These are phyloP conservation scores for Mucor saturninus DNA, from an alignment of 371 early-diverging fungal species.

Conservation along the genomic window DNA sequence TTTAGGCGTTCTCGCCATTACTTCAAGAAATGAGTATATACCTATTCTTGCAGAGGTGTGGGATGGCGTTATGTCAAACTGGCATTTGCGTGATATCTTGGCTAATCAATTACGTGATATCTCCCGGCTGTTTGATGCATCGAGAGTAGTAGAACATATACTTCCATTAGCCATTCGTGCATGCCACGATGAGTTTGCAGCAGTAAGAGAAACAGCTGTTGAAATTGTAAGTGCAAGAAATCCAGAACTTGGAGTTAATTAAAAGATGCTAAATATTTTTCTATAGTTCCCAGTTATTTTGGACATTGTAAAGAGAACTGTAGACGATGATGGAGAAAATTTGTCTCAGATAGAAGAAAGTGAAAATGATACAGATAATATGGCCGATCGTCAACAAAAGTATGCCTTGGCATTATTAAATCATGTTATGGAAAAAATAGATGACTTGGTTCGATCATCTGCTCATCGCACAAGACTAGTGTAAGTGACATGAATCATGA, in stretches of 20 bases:
- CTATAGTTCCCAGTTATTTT: constrained; percentile 35
- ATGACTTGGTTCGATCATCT: constrained; percentile 29
- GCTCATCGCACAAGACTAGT: constrained; percentile 35
- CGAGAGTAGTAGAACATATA: constrained; percentile 41
- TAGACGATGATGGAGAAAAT: constrained; percentile 28
- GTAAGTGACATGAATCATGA: constrained; percentile 16
- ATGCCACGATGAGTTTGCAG: constrained; percentile 53
- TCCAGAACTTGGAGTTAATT: neutral
- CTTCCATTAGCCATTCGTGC: constrained; percentile 50
- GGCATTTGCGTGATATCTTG: constrained; percentile 52
- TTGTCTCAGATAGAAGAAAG: constrained; percentile 17
- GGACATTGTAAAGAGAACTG: constrained; percentile 30
- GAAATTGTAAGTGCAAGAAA: constrained; percentile 35
- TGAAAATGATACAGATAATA: constrained; percentile 18
- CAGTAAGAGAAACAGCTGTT: constrained; percentile 53
- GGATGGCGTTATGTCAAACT: constrained; percentile 52
- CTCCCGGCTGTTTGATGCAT: constrained; percentile 42
- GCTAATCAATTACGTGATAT: constrained; percentile 44
- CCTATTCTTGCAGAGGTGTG: constrained; percentile 50
- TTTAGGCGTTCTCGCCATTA: constrained; percentile 40
- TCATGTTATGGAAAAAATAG: constrained; percentile 37
- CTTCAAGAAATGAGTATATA: constrained; percentile 45
- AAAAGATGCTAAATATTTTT: neutral
- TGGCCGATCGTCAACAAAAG: constrained; percentile 33
- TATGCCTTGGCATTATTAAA: constrained; percentile 30